These are phyloP conservation scores for Lactarius pseudohatsudake DNA, from an alignment of 768 basidiomycete species.

Conservation along the genomic window DNA sequence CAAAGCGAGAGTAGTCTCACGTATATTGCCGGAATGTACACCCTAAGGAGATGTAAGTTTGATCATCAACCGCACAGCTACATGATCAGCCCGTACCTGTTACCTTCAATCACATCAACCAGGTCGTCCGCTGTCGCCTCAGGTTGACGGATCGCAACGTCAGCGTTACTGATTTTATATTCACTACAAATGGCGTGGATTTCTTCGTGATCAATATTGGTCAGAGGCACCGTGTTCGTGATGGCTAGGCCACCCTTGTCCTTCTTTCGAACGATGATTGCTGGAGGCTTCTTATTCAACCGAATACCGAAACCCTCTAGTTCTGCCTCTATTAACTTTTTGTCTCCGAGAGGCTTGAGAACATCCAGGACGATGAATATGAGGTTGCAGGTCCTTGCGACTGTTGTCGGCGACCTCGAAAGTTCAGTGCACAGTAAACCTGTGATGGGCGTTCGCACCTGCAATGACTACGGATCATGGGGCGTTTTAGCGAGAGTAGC, in stretches of 20 bases:
- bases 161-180: slow-evolving; percentile 85
- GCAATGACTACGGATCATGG: slow-evolving; percentile 61
- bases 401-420: slow-evolving; percentile 42
- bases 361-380: slow-evolving; percentile 99
- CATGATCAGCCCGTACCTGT: slow-evolving; percentile 53
- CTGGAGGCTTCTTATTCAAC: slow-evolving; percentile 91
- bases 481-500: background rate
- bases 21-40: slow-evolving; percentile 92
- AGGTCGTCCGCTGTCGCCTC: slow-evolving; percentile 93
- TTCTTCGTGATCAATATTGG: slow-evolving; percentile 93
- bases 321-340: slow-evolving; percentile 86
- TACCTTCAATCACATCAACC: slow-evolving; percentile 97
- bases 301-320: slow-evolving; percentile 98
- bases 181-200: slow-evolving; percentile 94
- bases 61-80: background rate
- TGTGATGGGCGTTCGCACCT: slow-evolving; percentile 46
- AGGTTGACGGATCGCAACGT: slow-evolving; percentile 90
- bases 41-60: slow-evolving; percentile 44
- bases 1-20: slow-evolving; percentile 43
- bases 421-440: slow-evolving; percentile 5
- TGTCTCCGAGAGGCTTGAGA: slow-evolving; percentile 95
- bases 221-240: slow-evolving; percentile 94
- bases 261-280: slow-evolving; percentile 78
- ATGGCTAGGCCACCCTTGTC: slow-evolving; percentile 93
- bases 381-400: slow-evolving; percentile 96